Percentiles rank a stretch among this genome's conserved stretches.
These are phyloP conservation scores for Sphagnum fallax DNA, from an alignment of 228 moss, liverwort and hornwort genomes.

Conservation along the genomic window DNA sequence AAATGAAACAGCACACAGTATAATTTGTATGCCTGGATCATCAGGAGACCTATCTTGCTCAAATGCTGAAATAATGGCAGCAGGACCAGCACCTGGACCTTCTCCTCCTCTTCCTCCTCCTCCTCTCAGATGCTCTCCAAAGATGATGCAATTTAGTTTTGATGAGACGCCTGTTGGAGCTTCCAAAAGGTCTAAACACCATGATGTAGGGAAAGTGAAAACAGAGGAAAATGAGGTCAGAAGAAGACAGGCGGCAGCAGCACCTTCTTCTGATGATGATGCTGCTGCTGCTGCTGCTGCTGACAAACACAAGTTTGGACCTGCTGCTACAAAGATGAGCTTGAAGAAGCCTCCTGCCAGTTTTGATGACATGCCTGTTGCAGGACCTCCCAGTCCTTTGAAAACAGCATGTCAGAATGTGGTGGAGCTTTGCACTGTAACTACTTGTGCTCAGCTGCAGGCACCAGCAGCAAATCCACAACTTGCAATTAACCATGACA, in stretches of 20 bases:
- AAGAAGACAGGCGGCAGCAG: too few relatives aligned
- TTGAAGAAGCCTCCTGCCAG: not conserved
- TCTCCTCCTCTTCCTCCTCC: not conserved
- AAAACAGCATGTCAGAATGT: too few relatives aligned
- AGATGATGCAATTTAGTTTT: conserved; percentile 8
- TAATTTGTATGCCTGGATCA: not conserved
- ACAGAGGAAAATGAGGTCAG: too few relatives aligned
- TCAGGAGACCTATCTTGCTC: conserved; percentile 1
- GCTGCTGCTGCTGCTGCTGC: too few relatives aligned
- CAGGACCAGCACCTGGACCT: too few relatives aligned
- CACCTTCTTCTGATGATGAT: too few relatives aligned
- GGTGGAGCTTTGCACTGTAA: too few relatives aligned
- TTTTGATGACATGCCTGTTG: conserved; percentile 7
- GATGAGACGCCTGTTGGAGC: conserved; percentile 11
- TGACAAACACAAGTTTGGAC: too few relatives aligned
- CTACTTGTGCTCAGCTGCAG: too few relatives aligned
- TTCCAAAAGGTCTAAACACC: conserved; percentile 1
- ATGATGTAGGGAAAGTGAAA: conserved; percentile 16
- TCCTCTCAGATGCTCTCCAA: conserved; percentile 4
- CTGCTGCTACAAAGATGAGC: too few relatives aligned
- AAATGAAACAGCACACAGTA: conserved; percentile 15
- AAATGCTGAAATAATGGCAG: not conserved
- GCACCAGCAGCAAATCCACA: not conserved
- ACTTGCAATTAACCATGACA: conserved; percentile 29
- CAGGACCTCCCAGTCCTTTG: too few relatives aligned